Evolutionary conservation across 2,329 filamentous ascomycete genomes (phyloP), one percentile per base, ranked within the genome.

Genomic region (Fusarium pininemorale): DNA sequence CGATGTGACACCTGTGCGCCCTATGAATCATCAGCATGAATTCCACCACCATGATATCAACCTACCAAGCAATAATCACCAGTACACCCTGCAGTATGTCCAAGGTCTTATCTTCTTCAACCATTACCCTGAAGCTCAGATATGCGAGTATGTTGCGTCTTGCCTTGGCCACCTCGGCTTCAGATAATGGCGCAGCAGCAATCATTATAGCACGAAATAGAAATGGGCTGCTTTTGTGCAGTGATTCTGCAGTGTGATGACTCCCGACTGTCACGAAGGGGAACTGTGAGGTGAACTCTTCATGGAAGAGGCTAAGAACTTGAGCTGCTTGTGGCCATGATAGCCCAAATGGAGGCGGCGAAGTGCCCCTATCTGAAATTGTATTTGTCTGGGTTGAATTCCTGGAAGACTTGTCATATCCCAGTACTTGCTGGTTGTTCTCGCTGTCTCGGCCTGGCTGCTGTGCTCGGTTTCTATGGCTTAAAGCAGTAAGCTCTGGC

Each of bases 51-150:
- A 9, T 16, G 15, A 24, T 6, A n/a, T 22, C 20, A 15, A 47
- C 78, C 56, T 79, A 87, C 86, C 86, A 88, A 28, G 84, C 81
- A 61, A 87, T 78, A 45, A 83, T 82, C 48, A 87, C 80, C 13
- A 88, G 69, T 14, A 87, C 76, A 0, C 85, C 86, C 74, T 87
- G 85, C 3, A 88, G 80, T 7, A 86, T 74, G 63, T 87, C 85
- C 14, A 88, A 64, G 22, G 79, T 81, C 38, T 79, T 79, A 44
- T 86, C 81, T 24, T 83, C 82, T 65, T 82, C 80, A 3, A 85
- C 80, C 2, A 88, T 56, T 55, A 86, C 77, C 39, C 83, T 82
- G 26, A 85, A 80, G 11, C 84, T 81, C 37, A 87, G 73, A 74
- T 86, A 84, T 12, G 82, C 81, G 70, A 84, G 79, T 28, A 83